Base-by-base conservation (phyloP, 345 rosid genomes). In the Heritiera littoralis region DNA sequence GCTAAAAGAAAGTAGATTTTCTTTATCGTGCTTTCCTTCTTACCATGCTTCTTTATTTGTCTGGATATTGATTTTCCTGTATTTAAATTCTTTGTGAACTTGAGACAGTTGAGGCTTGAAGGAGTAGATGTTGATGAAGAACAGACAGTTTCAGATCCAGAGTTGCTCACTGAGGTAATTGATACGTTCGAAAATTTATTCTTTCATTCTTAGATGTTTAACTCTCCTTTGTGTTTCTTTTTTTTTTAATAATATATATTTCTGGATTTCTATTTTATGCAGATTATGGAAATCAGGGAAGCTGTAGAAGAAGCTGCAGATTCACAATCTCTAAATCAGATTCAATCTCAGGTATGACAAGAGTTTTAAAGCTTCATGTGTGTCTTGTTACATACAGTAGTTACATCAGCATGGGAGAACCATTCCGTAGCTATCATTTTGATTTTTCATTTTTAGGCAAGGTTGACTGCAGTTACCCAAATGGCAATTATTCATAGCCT, bases 271-370 rank as follows among this genome's bases (percentile, higher is more conserved):
- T 56, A 20, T 32, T 79, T 77, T 71, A 67, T 77, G 78, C 89
- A 95, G 99, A 86, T 95, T 79, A 87, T 95, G 97, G 96, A 95
- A 80, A 87, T 95, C 75, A 91, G 99, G 82, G 98, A 93, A 89
- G 89, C 92, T 18, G 94, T 95, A 70, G 89, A 91, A 79, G 98
- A 95, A 80, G 94, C 98, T 46, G 56, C 88, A 30, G 89, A 88
- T 80, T 82, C 94, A 28, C 81, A 80, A 75, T 86, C 86, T 76
- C 83, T 95, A 72, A 87, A 84, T 78, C 87, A 86, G 77, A 90
- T 95, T 55, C 86, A 83, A 13, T 84, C 91, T 72, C 86, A 70
- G 93, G 99, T 95, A 86, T 76, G 76, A 73, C 30, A 59, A 81
- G 23, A 78, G 30, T 30, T 75, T 46, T 60, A 15, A 75, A 58